Evolutionary conservation across 176 grass and related monocot species (phyloP), one percentile per base, ranked within the genome.

Genomic region (Cenchrus purpureus): DNA sequence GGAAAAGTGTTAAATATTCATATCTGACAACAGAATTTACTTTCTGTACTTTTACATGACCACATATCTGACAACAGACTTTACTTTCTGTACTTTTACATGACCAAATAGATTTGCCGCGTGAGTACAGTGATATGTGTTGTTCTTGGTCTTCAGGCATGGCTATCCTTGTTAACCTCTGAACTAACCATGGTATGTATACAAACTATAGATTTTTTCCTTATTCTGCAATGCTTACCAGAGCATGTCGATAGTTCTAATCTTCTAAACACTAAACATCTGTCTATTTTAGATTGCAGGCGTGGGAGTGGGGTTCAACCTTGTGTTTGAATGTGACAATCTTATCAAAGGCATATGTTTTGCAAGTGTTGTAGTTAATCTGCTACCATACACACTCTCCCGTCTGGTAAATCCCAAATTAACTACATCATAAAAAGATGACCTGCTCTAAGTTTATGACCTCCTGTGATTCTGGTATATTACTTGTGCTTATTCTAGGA

Each of bases 211-310:
- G 14, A 49, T 8, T 62, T 46, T 48, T 55, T 44, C 13, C 0
- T 65, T 88, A 22, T 74, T 87, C 37, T 40, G 37, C 37, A 40
- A 40, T 40, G 46, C 45, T 67, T 81, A 40, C 14, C 48, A 55
- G 48, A 58, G 31, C 40, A 53, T 32, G 29, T 44, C 17, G 64
- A 40, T 51, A 17, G 52, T 31, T 87, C 9, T 31, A 10, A 68
- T 46, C 40, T 87, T 81, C 8, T 78, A 25, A 70, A 44, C 12
- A 78, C 31, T 15, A 70, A 71, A 49, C 51, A 72, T 50, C 5
- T 52, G 13, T 4, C 8, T 74, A 68, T 91, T 87, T 79, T 65
- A 98, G 92, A 88, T 95, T 79, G 79, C 92, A 86, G 95, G 95
- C 16, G 42, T 92, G 54, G 82, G 91, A 68, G 71, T 91, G 28